Conservation (phyloP, 345 rosid genomes). For the Salix suchowensis region DNA sequence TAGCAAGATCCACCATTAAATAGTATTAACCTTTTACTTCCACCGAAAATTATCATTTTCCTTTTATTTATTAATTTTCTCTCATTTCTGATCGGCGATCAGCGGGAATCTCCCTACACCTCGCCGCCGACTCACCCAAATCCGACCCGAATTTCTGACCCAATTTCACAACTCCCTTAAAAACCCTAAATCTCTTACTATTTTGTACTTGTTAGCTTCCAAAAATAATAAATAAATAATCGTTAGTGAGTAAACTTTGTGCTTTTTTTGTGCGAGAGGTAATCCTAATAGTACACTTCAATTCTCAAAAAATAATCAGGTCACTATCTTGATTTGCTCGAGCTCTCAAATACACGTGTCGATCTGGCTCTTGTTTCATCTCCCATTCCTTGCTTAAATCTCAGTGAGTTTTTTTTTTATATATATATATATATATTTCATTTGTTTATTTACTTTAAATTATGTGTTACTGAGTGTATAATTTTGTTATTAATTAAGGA, state of each 20-base stretch:
- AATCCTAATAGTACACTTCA: constrained; percentile 21
- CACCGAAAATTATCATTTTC: constrained; percentile 39
- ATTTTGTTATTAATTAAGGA: constrained; percentile 7
- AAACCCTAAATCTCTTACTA: constrained; percentile 19
- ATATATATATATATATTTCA: neutral
- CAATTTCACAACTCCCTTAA: neutral
- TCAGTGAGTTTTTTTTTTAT: constrained; percentile 41
- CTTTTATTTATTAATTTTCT: constrained; percentile 27
- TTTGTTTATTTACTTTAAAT: constrained; percentile 3
- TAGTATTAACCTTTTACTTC: constrained; percentile 48
- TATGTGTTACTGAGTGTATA: neutral
- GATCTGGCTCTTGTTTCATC: constrained; percentile 55
- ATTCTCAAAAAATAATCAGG: constrained; percentile 23
- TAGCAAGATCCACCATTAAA: constrained; percentile 40
- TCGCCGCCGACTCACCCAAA: constrained; percentile 37
- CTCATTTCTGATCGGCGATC: constrained; percentile 43
- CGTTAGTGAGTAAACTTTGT: neutral
- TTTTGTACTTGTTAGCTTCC: constrained; percentile 9
- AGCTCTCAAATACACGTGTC: constrained; percentile 46
- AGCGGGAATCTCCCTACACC: constrained; percentile 36
- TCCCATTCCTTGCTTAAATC: constrained; percentile 41
- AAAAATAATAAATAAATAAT: neutral
- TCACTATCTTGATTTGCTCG: constrained; percentile 51
- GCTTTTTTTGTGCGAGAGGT: constrained; percentile 11
- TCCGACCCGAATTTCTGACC: neutral